Evolutionary conservation across 2,329 filamentous ascomycete genomes (phyloP), one percentile per base, ranked within the genome.

Genomic region (Talaromyces sp.): DNA sequence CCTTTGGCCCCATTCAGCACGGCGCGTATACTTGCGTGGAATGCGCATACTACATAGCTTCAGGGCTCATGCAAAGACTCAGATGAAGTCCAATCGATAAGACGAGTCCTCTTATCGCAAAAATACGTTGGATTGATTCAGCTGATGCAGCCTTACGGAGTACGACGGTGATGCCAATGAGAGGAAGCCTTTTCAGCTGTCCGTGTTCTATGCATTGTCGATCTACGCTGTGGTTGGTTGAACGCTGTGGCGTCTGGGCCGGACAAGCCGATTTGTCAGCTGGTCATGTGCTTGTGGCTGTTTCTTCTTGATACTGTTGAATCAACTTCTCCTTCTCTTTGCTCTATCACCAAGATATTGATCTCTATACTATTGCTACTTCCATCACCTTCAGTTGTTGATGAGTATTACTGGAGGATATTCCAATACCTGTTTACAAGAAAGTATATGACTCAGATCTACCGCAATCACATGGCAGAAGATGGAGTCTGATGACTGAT

Each of bases 101-200:
- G 22, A 62, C 16, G 33, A 14, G 8, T 27, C 22, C 14, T 33
- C 48, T 52, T 52, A 52, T 52, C 48, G 48, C 48, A 10, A 14
- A 13, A 27, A 50, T 24, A 27, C 13, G 24, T 24, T n/a, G 19
- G 31, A 31, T 27, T 33, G 16, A 39, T 61, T 61, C 63, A 65
- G 63, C 63, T 56, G 63, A 65, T 60, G 63, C 63, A 65, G 63
- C 62, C 62, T 52, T 52, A 33, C 48, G 48, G 48, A 52, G 48
- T 31, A 52, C 62, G 52, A 64, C 37, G 14, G 13, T 22, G 19
- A 60, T 35, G 37, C 39, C 56, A 59, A 43, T 59, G 56, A 43
- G 56, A 59, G 45, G 31, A 56, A 2, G 33, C 52, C 16, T 39
- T 58, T 58, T 41, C 56, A 58, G 56, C 56, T 43, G 50, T 54